Evolutionary conservation across 1,284 basidiomycete genomes (phyloP).

Genomic region (Ustilago bromivora): DNA sequence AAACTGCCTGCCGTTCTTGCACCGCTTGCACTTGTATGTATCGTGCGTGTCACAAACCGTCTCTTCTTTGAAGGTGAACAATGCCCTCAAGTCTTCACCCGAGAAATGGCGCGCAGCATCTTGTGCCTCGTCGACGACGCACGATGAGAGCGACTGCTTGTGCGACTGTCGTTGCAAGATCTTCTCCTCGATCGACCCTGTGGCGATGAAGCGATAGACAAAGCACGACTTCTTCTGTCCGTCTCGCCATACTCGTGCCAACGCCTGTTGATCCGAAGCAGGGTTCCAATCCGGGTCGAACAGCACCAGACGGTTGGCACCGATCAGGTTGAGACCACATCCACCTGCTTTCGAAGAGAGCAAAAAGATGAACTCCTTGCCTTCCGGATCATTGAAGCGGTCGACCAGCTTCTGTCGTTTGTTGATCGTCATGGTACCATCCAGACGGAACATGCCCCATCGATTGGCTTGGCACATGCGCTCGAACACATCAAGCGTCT

Average conservation of each 20-base stretch:
- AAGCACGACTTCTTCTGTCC: slow-evolving; percentile 96
- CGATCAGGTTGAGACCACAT: slow-evolving; percentile 98
- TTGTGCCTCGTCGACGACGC: slow-evolving; percentile 96
- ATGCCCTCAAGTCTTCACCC: slow-evolving; percentile 84
- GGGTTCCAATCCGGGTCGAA: slow-evolving; percentile 99
- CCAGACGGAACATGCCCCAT: slow-evolving; percentile 91
- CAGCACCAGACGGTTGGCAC: slow-evolving; percentile 93
- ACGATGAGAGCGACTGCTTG: slow-evolving; percentile 95
- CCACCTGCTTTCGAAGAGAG: slow-evolving; percentile 98
- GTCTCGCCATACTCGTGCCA: slow-evolving; percentile 99
- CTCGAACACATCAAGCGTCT: slow-evolving; percentile 84
- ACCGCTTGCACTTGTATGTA: slow-evolving; percentile 88
- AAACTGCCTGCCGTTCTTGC: slow-evolving; percentile 85
- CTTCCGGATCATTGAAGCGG: slow-evolving; percentile 94
- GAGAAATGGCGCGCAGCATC: slow-evolving; percentile 97
- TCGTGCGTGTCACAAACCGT: slow-evolving; percentile 90
- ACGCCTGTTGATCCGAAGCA: slow-evolving; percentile 96
- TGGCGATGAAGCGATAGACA: slow-evolving; percentile 97
- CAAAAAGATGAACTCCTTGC: slow-evolving; percentile 95
- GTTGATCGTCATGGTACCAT: slow-evolving; percentile 91
- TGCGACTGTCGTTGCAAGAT: slow-evolving; percentile 90
- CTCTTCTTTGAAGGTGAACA: slow-evolving; percentile 90
- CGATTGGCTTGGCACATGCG: slow-evolving; percentile 73
- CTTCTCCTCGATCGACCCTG: slow-evolving; percentile 98
- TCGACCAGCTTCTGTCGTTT: slow-evolving; percentile 98